Evolutionary conservation across 768 basidiomycete genomes (phyloP).

Genomic region (Melanogaster broomeanus): DNA sequence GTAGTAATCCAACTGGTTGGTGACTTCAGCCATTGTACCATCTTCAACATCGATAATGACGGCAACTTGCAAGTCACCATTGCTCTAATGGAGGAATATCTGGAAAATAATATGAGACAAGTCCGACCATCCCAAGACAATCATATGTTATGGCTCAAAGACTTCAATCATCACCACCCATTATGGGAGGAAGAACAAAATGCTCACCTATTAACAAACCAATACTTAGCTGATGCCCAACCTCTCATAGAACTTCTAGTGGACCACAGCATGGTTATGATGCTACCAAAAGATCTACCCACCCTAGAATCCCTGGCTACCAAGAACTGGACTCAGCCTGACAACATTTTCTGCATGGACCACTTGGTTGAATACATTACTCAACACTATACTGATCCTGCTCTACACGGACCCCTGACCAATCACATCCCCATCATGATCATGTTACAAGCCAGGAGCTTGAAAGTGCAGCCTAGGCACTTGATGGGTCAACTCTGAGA

Average conservation of each 20-base stretch:
- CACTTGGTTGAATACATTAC: neutral
- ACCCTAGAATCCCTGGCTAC: neutral
- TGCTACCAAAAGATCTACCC: conserved; percentile 2
- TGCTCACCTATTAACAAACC: conserved; percentile 16
- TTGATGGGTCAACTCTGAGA: too few relatives aligned
- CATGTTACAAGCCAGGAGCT: too few relatives aligned
- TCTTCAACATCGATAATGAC: too few relatives aligned
- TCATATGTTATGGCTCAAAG: too few relatives aligned
- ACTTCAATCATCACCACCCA: too few relatives aligned
- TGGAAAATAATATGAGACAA: too few relatives aligned
- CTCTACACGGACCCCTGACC: neutral
- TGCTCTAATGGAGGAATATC: too few relatives aligned
- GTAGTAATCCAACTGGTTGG: too few relatives aligned
- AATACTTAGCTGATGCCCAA: neutral
- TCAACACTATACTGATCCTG: neutral
- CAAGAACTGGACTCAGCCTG: conserved; percentile 6
- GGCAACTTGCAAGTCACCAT: too few relatives aligned
- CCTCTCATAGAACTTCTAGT: conserved; percentile 4
- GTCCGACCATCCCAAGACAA: too few relatives aligned
- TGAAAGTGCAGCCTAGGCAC: too few relatives aligned
- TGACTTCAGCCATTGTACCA: too few relatives aligned
- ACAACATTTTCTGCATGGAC: conserved; percentile 9
- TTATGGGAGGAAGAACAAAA: neutral
- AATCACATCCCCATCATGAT: neutral
- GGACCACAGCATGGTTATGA: conserved; percentile 5